Evolutionary conservation across 768 basidiomycete genomes (phyloP).

Genomic region (Rhodotorula babjevae): DNA sequence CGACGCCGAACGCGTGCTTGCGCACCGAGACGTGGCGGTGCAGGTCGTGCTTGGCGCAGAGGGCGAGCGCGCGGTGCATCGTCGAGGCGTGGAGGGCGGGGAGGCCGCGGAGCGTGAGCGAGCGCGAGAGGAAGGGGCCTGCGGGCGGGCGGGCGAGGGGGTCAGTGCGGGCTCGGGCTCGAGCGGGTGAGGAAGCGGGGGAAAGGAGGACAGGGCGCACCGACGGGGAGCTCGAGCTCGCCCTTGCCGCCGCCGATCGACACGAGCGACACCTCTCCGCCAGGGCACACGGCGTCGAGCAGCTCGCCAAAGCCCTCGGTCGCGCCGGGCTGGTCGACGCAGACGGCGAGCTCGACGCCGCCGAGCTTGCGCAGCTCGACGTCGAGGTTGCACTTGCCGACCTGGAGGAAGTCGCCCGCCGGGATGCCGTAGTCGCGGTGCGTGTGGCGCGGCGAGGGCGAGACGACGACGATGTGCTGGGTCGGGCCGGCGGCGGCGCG

Average conservation of each 20-base stretch:
- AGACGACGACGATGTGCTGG: constrained; percentile 12
- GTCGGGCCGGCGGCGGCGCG: background rate
- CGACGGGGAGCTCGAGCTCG: background rate
- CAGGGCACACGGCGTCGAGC: constrained; percentile 12
- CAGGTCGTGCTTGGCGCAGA: background rate
- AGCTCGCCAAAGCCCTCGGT: constrained; percentile 1
- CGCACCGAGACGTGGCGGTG: background rate
- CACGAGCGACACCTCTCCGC: constrained; percentile 8
- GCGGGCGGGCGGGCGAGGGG: background rate
- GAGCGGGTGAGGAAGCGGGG: background rate
- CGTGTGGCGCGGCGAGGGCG: constrained; percentile 13
- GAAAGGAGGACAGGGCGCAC: background rate
- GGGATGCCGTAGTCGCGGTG: background rate
- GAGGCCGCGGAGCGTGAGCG: background rate
- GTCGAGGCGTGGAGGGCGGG: background rate
- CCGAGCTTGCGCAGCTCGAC: constrained; percentile 9
- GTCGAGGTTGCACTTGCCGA: background rate
- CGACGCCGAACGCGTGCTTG: background rate
- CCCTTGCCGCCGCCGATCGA: background rate
- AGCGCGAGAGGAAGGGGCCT: background rate
- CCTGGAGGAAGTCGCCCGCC: constrained; percentile 1
- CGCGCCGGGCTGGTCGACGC: constrained; percentile 16
- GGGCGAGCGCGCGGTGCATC: background rate
- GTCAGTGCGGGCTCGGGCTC: too few species aligned
- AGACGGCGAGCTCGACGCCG: constrained; percentile 11